These are phyloP conservation scores for Acacia acuminata DNA, from an alignment of 306 rosid species.

Conservation along the genomic window DNA sequence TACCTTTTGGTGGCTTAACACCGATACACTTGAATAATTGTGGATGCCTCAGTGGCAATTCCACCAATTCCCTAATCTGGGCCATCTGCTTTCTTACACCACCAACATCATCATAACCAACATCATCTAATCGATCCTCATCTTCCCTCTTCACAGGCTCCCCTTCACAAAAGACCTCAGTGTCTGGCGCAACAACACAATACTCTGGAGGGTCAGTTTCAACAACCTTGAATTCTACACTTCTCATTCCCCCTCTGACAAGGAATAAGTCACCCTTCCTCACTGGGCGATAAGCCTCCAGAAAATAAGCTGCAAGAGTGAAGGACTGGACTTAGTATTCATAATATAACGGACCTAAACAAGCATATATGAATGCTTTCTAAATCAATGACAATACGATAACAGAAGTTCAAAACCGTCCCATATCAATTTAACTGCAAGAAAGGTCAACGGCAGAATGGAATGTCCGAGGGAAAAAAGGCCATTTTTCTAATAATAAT, in stretches of 20 bases:
- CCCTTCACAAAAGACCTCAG: conserved; percentile 78
- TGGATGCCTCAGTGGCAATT: conserved; percentile 75
- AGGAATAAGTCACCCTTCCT: conserved; percentile 74
- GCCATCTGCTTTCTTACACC: conserved; percentile 85
- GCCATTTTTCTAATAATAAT: not conserved
- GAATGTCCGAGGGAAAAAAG: not conserved
- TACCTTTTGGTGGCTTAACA: conserved; percentile 79
- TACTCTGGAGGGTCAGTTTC: conserved; percentile 73
- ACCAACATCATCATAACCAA: conserved; percentile 82
- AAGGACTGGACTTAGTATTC: not conserved
- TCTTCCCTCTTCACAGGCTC: conserved; percentile 74
- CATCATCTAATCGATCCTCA: conserved; percentile 70
- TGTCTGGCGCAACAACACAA: conserved; percentile 79
- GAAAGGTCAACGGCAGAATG: no score
- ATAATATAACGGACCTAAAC: not conserved
- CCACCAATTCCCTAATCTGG: conserved; percentile 70
- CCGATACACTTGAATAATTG: conserved; percentile 72
- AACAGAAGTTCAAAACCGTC: not conserved
- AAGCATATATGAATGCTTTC: not conserved
- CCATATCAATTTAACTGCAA: conserved; percentile 2
- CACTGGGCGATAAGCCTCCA: conserved; percentile 73
- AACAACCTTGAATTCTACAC: conserved; percentile 75
- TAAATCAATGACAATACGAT: not conserved
- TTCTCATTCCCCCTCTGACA: conserved; percentile 79
- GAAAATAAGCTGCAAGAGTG: conserved; percentile 59